phyloP scores from a whole-genome alignment of 2,329 filamentous ascomycete genomes.

The Cercospora berteroae region DNA sequence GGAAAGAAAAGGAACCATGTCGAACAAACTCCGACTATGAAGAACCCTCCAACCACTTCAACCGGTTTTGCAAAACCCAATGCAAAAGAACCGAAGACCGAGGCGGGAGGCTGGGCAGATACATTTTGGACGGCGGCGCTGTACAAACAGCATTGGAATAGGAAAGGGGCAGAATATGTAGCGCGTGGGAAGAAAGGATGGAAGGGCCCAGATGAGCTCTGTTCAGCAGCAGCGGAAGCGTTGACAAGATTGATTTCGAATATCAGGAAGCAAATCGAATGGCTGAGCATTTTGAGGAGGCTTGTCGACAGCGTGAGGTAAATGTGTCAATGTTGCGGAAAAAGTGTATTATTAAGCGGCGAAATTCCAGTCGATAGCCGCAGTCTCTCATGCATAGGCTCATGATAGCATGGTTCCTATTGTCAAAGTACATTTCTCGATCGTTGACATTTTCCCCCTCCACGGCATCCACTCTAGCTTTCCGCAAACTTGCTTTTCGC shows the following conservation, averaged over 20 bases:
- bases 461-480: neutral
- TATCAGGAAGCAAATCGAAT: neutral
- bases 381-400: neutral
- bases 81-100: neutral
- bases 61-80: neutral
- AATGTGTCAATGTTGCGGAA: neutral
- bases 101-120: neutral
- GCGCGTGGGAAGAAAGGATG: too few species aligned
- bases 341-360: neutral
- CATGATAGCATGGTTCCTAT: neutral
- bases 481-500: constrained; percentile 15
- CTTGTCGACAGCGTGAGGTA: neutral
- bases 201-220: too few species aligned
- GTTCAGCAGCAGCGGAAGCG: too few species aligned
- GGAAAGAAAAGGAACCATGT: neutral
- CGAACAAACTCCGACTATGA: neutral
- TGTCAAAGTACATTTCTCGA: neutral
- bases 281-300: neutral
- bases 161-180: neutral
- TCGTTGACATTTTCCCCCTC: neutral
- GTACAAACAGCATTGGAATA: neutral
- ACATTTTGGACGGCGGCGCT: neutral
- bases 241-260: neutral
- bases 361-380: neutral
- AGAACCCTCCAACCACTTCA: neutral